Base-by-base conservation (phyloP, 2,329 filamentous ascomycete genomes). In the Didymella sp. region DNA sequence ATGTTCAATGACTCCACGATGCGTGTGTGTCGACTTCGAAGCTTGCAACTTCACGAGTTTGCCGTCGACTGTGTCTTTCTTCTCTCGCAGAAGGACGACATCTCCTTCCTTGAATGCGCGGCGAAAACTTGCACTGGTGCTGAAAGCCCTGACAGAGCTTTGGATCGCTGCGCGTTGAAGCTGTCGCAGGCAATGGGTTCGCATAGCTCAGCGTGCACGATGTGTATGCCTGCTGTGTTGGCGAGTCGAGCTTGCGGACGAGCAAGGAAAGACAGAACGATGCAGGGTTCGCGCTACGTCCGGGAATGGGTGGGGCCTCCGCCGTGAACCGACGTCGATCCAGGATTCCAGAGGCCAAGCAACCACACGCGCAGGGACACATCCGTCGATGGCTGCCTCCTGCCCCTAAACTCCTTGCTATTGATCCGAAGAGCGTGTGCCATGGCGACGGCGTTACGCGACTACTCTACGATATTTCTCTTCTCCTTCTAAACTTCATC, bases 1-100 rank as follows among this genome's bases (percentile, higher is more conserved):
- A 50, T 84, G 82, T 0, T 72, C 60, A 11, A 88, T 66, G 0
- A 70, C 69, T 6, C 84, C 84, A 30, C 79, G 79, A 51, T 86
- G 78, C 9, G 74, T 79, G 9, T 78, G 65, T 3, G 75, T 70
- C 1, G 48, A 60, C 30, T 71, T 72, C 11, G 71, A 67, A 3
- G 69, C 51, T 19, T 73, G 68, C 11, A 84, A 70, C 46, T 72
- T 74, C 4, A 77, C 68, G 44, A 82, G 70, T 25, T 72, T 68
- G 3, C 78, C 78, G 22, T 76, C 67, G 17, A 74, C 68, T 15
- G 57, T 51, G 5, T 78, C 71, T 33, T 67, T 68, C 51, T 76
- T 77, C 24, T 75, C 70, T 42, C 77, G 77, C 27, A 82, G 70
- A 19, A 82, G 67, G 28, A 80, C 78, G 22, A 74, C 56, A 49